Evolutionary conservation across 2,329 filamentous ascomycete genomes (phyloP), one percentile per base, ranked within the genome.

Genomic region (Penicillium sp.): DNA sequence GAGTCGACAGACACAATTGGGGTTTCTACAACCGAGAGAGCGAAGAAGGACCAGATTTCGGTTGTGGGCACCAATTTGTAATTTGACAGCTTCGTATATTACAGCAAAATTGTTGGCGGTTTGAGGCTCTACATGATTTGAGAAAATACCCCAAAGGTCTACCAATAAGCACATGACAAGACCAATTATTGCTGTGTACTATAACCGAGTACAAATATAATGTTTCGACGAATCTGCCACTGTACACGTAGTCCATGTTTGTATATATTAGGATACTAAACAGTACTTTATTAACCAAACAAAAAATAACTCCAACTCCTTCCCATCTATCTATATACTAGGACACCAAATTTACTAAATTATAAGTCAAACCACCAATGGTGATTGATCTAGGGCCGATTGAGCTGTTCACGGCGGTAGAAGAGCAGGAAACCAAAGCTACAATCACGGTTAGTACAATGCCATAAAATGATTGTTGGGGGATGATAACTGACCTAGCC

Each of bases 401-500:
- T 73, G 35, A 79, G 70, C 60, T 79, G 77, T 58, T 78, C 77
- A 56, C 75, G 76, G 19, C 77, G 76, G 67, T 78, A 79, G 66
- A 78, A 79, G 41, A 74, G 58, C 37, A 76, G 68, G 66, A 75
- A 77, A 17, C 74, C 74, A 52, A 66, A 75, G 64, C 74, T 76
- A 27, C 9, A 45, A 27, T 9, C 17, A 25, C 23, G 25, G 48
- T 64, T 58, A 66, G 58, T 37, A 57, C 12, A 38, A 13, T 3
- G 48, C n/a, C 9, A 38, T 17, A 27, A 25, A 13, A 21, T 17
- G 8, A 41, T 9, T 19, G n/a, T 19, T 21, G 8, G 35, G 6
- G 13, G 49, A 45, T 61, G 75, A 65, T 83, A 81, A 86, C 40
- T 82, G 81, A 69, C 83, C 75, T 86, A 59, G 88, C 80, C 17